These are phyloP conservation scores for Syncephalastrum sp. DNA, from an alignment of 371 early-diverging fungal species.

Conservation along the genomic window DNA sequence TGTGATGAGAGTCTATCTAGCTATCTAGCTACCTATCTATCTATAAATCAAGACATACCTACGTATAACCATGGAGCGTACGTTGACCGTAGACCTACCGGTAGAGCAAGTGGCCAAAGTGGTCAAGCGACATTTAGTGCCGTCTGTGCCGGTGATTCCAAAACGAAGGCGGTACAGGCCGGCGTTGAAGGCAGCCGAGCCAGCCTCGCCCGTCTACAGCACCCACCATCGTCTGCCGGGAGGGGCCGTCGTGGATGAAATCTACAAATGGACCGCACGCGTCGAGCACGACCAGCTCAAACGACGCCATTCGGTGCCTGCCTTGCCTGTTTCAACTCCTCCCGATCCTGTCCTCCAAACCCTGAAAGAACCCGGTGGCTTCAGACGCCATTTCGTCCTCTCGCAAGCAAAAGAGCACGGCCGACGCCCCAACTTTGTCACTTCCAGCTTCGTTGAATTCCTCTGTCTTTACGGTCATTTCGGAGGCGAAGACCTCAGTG, in stretches of 20 bases:
- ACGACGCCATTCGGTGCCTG: constrained; percentile 49
- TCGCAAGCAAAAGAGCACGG: constrained; percentile 72
- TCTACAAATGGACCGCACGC: constrained; percentile 91
- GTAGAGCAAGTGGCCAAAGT: constrained; percentile 72
- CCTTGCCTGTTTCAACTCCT: constrained; percentile 14
- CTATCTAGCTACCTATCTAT: no score
- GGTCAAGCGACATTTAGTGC: constrained; percentile 69
- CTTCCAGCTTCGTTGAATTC: constrained; percentile 92
- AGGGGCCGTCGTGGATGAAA: constrained; percentile 82
- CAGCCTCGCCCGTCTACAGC: constrained; percentile 25
- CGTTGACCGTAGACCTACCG: constrained; percentile 57
- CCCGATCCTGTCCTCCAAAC: constrained; percentile 44
- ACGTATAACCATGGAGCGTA: constrained; percentile 32
- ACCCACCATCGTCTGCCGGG: constrained; percentile 56
- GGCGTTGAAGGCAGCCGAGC: constrained; percentile 24
- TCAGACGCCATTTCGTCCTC: constrained; percentile 82
- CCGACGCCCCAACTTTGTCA: constrained; percentile 69
- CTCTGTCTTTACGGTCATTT: constrained; percentile 92
- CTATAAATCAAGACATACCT: no score
- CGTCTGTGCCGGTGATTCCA: constrained; percentile 19
- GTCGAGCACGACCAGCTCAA: constrained; percentile 57
- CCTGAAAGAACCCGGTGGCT: constrained; percentile 80
- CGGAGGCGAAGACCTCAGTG: constrained; percentile 90
- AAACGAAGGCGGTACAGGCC: constrained; percentile 3
- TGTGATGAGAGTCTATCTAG: no score